These are phyloP conservation scores for Vaccinium corymbosum DNA, from an alignment of 148 eudicot species.

Conservation along the genomic window DNA sequence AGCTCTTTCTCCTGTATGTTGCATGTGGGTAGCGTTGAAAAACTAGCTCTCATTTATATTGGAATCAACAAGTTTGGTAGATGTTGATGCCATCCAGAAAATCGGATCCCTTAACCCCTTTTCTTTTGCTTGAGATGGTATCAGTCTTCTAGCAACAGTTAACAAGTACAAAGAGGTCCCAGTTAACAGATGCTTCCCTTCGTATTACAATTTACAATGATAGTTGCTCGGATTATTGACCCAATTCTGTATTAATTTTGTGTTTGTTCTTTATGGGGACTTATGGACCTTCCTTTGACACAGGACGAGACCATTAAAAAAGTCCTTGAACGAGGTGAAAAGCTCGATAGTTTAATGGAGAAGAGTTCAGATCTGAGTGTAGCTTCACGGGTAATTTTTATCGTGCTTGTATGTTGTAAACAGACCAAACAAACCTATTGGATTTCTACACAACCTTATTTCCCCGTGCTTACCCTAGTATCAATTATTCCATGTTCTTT, in stretches of 20 bases:
- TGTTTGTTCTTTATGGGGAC: slow-evolving; percentile 4
- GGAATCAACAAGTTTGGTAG: neutral
- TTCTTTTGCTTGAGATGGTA: neutral
- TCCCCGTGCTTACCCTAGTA: neutral
- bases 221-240: neutral
- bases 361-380: slow-evolving; percentile 94
- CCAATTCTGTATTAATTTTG: neutral
- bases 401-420: slow-evolving; percentile 12
- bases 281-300: slow-evolving; percentile 2
- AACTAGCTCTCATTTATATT: too few relatives aligned
- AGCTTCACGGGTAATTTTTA: slow-evolving; percentile 71
- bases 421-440: neutral
- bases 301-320: slow-evolving; percentile 94
- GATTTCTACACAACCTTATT: neutral
- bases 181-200: neutral
- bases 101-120: neutral
- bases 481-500: neutral
- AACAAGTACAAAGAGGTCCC: neutral
- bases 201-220: neutral
- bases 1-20: neutral
- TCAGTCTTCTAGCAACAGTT: neutral
- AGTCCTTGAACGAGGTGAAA: slow-evolving; percentile 89
- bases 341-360: slow-evolving; percentile 84
- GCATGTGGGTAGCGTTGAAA: neutral
- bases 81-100: neutral